These are phyloP conservation scores for Platanthera zijinensis DNA, from an alignment of 106 monocot species.

Conservation along the genomic window DNA sequence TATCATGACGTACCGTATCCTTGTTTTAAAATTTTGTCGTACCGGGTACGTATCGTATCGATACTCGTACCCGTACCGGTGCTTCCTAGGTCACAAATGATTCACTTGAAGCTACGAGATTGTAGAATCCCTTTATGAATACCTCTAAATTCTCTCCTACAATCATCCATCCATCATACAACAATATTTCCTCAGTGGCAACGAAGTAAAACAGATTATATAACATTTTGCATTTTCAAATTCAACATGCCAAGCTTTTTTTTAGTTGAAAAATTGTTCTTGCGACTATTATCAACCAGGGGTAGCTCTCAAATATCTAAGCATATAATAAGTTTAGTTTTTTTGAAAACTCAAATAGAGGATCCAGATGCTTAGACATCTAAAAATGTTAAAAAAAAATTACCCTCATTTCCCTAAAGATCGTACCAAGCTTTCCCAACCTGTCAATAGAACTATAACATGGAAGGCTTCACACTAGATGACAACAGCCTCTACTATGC, in stretches of 20 bases:
- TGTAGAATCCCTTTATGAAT: background rate
- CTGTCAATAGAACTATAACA: too few relatives aligned
- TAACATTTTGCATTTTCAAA: background rate
- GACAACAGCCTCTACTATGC: too few relatives aligned
- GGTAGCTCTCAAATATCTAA: background rate
- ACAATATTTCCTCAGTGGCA: background rate
- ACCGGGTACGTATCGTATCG: too few relatives aligned
- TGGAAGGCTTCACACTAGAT: too few relatives aligned
- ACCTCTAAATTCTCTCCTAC: background rate
- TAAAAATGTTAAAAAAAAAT: background rate
- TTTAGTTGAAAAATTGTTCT: background rate
- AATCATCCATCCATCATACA: background rate
- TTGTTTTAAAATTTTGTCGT: too few relatives aligned
- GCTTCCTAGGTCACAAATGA: background rate
- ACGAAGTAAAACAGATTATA: background rate
- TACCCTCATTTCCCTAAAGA: too few relatives aligned
- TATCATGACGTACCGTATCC: too few relatives aligned
- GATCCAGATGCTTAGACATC: background rate
- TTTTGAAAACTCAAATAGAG: background rate
- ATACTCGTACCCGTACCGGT: too few relatives aligned
- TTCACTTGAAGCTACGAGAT: background rate
- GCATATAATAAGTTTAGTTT: background rate
- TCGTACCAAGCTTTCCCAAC: too few relatives aligned
- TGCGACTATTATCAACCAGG: background rate
- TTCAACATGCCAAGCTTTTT: background rate